Conservation (phyloP, 441 rosid species). For the Pelargonium exstipulatum region DNA sequence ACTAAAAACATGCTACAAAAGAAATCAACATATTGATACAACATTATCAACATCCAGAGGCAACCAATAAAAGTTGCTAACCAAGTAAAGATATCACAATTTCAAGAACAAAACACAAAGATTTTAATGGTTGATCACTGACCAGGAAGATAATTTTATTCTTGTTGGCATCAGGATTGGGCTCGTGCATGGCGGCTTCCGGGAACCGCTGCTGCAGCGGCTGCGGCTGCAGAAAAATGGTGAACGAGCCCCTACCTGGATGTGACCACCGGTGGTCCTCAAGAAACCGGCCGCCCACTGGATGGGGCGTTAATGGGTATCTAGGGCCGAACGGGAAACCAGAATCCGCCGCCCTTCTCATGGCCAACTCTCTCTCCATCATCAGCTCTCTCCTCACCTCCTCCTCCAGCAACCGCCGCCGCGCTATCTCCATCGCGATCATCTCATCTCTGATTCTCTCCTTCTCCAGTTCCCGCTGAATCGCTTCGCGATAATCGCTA, state of each 20-base stretch:
- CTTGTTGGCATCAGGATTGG: not conserved
- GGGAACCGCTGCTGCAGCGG: not conserved
- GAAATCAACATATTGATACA: no score
- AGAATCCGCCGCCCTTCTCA: not conserved
- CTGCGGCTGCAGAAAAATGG: not conserved
- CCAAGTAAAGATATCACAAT: not conserved
- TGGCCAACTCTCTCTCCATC: no score
- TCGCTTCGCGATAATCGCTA: not conserved
- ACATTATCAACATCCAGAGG: not conserved
- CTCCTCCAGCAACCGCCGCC: not conserved
- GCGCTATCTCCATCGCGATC: not conserved
- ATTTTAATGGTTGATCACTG: not conserved
- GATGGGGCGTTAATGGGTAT: not conserved
- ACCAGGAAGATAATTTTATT: conserved; percentile 8
- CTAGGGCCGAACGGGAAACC: not conserved
- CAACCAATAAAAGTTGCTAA: not conserved
- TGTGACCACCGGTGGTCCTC: not conserved
- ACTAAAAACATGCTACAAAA: no score
- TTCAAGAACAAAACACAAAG: not conserved
- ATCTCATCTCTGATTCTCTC: not conserved
- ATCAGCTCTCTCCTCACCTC: not conserved
- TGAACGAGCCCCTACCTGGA: not conserved
- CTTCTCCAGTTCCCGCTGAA: conserved; percentile 1
- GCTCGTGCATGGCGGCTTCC: not conserved
- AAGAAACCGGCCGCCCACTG: not conserved